Conservation (phyloP, 2,329 filamentous ascomycete species). For the Pezicula neosporulosa region DNA sequence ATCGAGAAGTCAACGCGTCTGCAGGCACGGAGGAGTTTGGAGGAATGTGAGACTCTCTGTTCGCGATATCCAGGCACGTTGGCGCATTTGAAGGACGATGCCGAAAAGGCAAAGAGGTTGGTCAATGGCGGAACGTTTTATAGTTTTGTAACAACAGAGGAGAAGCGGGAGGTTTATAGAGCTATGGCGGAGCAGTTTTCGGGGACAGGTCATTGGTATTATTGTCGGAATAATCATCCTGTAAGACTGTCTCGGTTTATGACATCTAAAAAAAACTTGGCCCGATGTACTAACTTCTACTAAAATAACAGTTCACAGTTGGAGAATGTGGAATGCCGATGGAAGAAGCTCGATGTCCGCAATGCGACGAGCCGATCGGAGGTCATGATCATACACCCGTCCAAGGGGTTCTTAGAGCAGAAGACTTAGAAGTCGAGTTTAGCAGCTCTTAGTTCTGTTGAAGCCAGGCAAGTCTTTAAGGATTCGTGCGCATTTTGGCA, state of each 20-base stretch:
- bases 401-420: constrained; percentile 46
- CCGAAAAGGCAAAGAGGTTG: not conserved
- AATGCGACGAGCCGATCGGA: constrained; percentile 56
- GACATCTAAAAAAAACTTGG: not conserved
- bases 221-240: constrained; percentile 51
- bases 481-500: no score
- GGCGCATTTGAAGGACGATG: not conserved
- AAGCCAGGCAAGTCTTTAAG: no score
- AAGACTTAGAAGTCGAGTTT: no score
- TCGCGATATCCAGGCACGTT: not conserved
- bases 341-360: constrained; percentile 55
- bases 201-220: constrained; percentile 47
- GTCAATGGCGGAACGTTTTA: constrained; percentile 35
- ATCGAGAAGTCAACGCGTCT: not conserved
- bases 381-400: constrained; percentile 45
- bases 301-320: constrained; percentile 47
- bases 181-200: constrained; percentile 47
- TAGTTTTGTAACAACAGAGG: constrained; percentile 39
- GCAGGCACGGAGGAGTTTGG: not conserved
- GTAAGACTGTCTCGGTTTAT: constrained; percentile 1
- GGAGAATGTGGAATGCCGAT: constrained; percentile 65
- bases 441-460: no score
- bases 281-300: no score
- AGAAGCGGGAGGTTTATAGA: constrained; percentile 43
- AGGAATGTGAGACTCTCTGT: not conserved